Conservation (phyloP, 306 rosid species). For the Vigna reflexopilosa region DNA sequence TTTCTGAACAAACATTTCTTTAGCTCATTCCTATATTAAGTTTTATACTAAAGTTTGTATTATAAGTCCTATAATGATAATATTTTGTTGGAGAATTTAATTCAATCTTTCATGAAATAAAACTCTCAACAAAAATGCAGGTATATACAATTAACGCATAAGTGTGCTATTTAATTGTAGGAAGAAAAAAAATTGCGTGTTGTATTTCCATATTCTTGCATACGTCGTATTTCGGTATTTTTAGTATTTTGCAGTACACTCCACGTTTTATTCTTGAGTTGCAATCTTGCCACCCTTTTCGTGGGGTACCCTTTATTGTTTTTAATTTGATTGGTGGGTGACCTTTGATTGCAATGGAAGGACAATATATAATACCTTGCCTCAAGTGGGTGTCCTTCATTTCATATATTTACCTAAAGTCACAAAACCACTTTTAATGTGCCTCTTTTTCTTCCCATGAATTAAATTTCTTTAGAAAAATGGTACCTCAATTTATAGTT, state of each 20-base stretch:
- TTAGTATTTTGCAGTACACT: slow-evolving; percentile 31
- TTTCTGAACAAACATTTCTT: no score
- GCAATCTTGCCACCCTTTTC: not conserved
- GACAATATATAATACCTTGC: slow-evolving; percentile 24
- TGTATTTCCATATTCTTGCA: not conserved
- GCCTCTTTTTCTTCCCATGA: not conserved
- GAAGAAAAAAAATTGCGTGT: not conserved
- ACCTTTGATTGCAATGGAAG: slow-evolving; percentile 19
- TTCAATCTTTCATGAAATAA: no score
- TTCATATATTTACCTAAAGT: not conserved
- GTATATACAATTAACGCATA: no score
- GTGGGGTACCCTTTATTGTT: not conserved
- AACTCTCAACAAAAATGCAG: no score
- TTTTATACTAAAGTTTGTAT: no score
- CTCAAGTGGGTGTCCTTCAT: not conserved
- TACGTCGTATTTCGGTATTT: slow-evolving; percentile 25
- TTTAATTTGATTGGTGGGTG: not conserved
- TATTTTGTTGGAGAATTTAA: no score
- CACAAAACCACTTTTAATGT: not conserved
- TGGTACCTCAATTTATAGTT: not conserved
- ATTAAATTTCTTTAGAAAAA: not conserved
- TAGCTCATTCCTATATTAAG: no score
- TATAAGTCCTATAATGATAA: no score
- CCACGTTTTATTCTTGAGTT: not conserved
- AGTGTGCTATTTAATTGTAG: no score